phyloP scores from a whole-genome alignment of 2,329 filamentous ascomycete species.

The Orbilia oligospora region DNA sequence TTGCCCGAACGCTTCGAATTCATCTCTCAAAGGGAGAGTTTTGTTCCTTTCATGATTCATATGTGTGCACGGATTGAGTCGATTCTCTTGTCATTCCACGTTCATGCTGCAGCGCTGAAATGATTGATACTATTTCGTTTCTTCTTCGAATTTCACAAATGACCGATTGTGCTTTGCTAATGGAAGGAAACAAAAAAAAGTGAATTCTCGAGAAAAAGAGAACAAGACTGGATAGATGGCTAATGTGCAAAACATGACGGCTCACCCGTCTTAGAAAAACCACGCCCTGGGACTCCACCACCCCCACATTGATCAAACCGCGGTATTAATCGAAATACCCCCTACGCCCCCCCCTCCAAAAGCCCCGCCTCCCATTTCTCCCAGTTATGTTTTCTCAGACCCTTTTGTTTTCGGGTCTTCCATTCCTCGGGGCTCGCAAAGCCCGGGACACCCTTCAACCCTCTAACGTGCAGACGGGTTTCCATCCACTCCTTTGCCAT shows the following conservation, averaged over 20 bases:
- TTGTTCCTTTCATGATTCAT: neutral
- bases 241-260: neutral
- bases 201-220: conserved; percentile 20
- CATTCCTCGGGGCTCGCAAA: conserved; percentile 13
- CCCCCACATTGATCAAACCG: too few species aligned
- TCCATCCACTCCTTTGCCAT: conserved; percentile 16
- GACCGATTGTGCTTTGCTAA: neutral
- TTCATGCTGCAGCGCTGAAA: conserved; percentile 1
- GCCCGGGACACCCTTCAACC: neutral
- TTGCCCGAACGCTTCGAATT: too few species aligned
- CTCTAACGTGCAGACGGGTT: conserved; percentile 7
- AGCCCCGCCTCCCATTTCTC: conserved; percentile 1
- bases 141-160: neutral
- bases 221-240: neutral
- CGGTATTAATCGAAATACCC: too few species aligned
- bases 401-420: neutral
- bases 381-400: conserved; percentile 22
- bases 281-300: too few species aligned
- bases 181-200: neutral
- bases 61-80: neutral
- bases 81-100: neutral
- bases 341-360: neutral
- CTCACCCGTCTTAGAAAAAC: neutral
- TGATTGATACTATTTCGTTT: neutral
- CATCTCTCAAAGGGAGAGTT: too few species aligned